Evolutionary conservation across 306 rosid genomes (phyloP), one percentile per base, ranked within the genome.

Genomic region (Fagus sylvatica): DNA sequence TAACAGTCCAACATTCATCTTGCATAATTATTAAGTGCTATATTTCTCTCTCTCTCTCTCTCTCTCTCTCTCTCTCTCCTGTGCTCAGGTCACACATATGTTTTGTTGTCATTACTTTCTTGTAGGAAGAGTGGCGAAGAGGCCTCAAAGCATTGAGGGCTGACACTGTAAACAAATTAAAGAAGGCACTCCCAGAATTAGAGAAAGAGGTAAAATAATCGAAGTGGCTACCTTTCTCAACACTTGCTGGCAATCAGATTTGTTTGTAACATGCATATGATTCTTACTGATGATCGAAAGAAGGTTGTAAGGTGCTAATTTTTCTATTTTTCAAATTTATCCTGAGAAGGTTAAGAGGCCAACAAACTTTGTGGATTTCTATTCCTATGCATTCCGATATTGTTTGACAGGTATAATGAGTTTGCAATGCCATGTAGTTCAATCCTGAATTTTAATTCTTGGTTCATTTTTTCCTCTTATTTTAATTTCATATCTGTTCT

Each of bases 91-190:
- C 54, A 77, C 36, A 43, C 41, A 46, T 46, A 46, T 46, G 51
- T 46, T 46, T 3, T 46, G 51, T 8, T 46, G 11, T 22, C 51
- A 46, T 46, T 5, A 12, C 72, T 81, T 70, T 76, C 56, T 79
- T 69, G 22, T 77, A 96, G 99, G 98, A 96, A 76, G 99, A 96
- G 83, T 96, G 99, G 99, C 89, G 97, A 48, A 87, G 88, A 87
- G 99, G 96, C 83, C 89, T 96, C 77, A 96, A 91, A 88, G 89
- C 96, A 61, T 72, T 87, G 65, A 88, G 98, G 90, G 99, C 82
- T 33, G 97, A 93, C 83, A 90, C 96, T 69, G 82, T 93, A 34
- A 88, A 87, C 80, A 93, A 90, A 88, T 82, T 96, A 83, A 96
- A 86, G 89, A 96, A 96, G 87, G 92, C 94, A 59, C 96, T 96